Evolutionary conservation across 2,329 filamentous ascomycete species (phyloP).

Genomic region (Thermochaetoides dissita): DNA sequence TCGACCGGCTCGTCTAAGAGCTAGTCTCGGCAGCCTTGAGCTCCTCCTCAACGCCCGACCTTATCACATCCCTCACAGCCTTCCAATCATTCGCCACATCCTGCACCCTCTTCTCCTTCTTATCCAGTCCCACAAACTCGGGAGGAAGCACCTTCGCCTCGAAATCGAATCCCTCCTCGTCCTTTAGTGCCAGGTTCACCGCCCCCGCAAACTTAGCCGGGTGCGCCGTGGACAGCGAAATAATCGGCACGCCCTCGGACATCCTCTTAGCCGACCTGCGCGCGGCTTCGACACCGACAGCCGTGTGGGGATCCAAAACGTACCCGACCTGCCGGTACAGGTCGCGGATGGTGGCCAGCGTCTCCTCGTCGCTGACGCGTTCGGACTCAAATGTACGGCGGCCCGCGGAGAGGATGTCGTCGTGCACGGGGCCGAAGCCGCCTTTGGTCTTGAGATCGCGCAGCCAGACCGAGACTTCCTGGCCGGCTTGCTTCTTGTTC

Average conservation of each 20-base stretch:
- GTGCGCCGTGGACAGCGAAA: conserved; percentile 85
- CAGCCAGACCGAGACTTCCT: conserved; percentile 68
- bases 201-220: conserved; percentile 87
- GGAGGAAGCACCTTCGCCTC: conserved; percentile 58
- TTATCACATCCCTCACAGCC: conserved; percentile 61
- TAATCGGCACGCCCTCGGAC: conserved; percentile 45
- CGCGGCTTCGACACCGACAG: conserved; percentile 71
- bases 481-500: conserved; percentile 56
- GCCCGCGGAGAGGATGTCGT: conserved; percentile 57
- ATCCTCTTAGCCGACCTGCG: conserved; percentile 49
- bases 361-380: conserved; percentile 51
- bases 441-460: conserved; percentile 65
- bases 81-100: conserved; percentile 59
- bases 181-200: conserved; percentile 64
- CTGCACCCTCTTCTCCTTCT: conserved; percentile 60
- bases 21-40: conserved; percentile 6
- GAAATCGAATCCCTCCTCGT: conserved; percentile 62
- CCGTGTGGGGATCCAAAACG: conserved; percentile 83
- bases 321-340: conserved; percentile 45
- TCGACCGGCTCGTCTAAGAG: too few relatives aligned
- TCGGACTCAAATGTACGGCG: conserved; percentile 71
- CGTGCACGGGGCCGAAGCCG: conserved; percentile 65
- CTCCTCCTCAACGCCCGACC: conserved; percentile 56
- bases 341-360: conserved; percentile 48
- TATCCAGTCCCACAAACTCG: conserved; percentile 68